phyloP scores from a whole-genome alignment of 202 grass and related monocot species.

The Eragrostis tef region DNA sequence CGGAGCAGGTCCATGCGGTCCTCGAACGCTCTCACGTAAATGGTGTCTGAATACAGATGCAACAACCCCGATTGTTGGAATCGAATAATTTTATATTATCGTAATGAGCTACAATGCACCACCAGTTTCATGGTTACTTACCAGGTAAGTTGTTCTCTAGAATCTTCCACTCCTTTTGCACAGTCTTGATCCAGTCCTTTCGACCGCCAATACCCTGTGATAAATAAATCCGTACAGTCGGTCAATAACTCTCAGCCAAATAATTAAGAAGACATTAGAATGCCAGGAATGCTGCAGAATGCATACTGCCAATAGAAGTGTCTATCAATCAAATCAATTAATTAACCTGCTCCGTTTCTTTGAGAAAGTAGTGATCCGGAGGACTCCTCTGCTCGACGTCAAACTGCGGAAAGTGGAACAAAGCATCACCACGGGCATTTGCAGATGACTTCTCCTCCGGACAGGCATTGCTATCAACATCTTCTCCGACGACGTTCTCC shows the following conservation, averaged over 20 bases:
- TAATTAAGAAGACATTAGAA: too few relatives aligned
- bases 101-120: background rate
- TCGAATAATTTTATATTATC: too few relatives aligned
- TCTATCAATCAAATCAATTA: background rate
- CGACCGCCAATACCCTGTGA: background rate
- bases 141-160: background rate
- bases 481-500: too few relatives aligned
- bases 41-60: constrained; percentile 42
- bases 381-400: background rate
- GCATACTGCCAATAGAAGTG: background rate
- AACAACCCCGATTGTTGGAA: background rate
- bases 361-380: background rate
- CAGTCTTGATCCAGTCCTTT: background rate
- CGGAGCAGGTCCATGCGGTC: constrained; percentile 63
- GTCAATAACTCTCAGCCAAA: too few relatives aligned
- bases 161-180: background rate
- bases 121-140: background rate
- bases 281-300: too few relatives aligned
- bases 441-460: too few relatives aligned
- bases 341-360: background rate
- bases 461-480: too few relatives aligned
- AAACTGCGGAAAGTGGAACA: background rate
- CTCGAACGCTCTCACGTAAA: constrained; percentile 47
- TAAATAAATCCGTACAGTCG: background rate
- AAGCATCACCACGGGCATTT: background rate